A percentile compares a stretch with the other conserved stretches of the same genome.
Conservation (phyloP, 2,329 filamentous ascomycete species). For the Penicillium sp. region DNA sequence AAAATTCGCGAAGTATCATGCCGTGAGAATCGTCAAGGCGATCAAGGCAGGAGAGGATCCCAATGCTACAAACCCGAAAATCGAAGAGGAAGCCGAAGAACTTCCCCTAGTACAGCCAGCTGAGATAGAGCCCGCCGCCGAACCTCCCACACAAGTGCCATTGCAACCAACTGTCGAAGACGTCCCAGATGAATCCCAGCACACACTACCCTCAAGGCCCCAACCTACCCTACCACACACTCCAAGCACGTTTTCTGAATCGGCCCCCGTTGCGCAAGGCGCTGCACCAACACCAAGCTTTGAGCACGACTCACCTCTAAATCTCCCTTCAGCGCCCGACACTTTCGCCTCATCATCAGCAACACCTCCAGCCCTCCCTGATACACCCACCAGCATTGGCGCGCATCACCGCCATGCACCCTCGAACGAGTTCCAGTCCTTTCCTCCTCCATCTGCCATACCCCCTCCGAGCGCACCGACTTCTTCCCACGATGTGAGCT, state of each 20-base stretch:
- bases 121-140: constrained; percentile 63
- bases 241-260: constrained; percentile 26
- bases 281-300: constrained; percentile 29
- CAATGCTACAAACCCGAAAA: constrained; percentile 83
- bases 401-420: constrained; percentile 19
- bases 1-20: constrained; percentile 97
- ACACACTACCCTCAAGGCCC: constrained; percentile 51
- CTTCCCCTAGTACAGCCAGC: constrained; percentile 66
- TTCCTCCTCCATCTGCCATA: constrained; percentile 44
- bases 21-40: constrained; percentile 85
- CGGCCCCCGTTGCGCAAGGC: constrained; percentile 31
- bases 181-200: constrained; percentile 61
- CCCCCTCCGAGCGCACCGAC: constrained; percentile 30
- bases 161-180: constrained; percentile 64
- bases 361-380: constrained; percentile 35
- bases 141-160: constrained; percentile 45
- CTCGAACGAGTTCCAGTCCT: constrained; percentile 45
- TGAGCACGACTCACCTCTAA: constrained; percentile 35
- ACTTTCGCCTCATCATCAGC: constrained; percentile 38
- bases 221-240: constrained; percentile 44
- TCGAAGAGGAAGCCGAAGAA: constrained; percentile 56
- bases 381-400: constrained; percentile 34
- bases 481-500: constrained; percentile 27
- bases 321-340: constrained; percentile 46
- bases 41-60: constrained; percentile 90